phyloP scores from a whole-genome alignment of 345 rosid species.

The Odontarrhena argentea region DNA sequence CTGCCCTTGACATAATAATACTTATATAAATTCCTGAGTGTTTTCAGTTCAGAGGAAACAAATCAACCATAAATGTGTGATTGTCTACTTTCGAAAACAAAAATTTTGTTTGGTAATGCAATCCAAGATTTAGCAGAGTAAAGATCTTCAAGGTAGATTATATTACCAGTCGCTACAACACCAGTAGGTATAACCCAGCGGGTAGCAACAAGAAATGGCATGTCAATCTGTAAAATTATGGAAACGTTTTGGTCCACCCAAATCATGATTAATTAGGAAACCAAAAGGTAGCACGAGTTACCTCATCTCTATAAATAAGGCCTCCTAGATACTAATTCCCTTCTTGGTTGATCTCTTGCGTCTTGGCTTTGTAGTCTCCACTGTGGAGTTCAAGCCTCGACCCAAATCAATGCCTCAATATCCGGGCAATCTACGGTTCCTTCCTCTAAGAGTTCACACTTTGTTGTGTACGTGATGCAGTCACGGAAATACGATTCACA shows the following conservation, averaged over 20 bases:
- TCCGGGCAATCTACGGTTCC: conserved; percentile 74
- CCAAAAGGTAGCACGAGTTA: conserved; percentile 26
- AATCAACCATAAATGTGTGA: not conserved
- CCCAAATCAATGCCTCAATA: conserved; percentile 63
- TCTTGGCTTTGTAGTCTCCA: conserved; percentile 42
- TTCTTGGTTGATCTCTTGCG: conserved; percentile 46
- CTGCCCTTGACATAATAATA: not conserved
- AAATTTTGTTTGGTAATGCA: conserved; percentile 3
- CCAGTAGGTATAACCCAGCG: conserved; percentile 81
- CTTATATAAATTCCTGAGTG: not conserved
- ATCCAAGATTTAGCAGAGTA: not conserved
- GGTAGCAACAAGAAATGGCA: conserved; percentile 65
- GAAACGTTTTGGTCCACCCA: conserved; percentile 11
- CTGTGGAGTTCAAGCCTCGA: conserved; percentile 56
- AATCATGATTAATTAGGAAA: not conserved
- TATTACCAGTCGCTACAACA: conserved; percentile 66
- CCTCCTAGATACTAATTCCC: conserved; percentile 56
- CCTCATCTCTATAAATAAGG: conserved; percentile 74
- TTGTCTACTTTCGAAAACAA: not conserved
- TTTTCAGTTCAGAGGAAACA: not conserved
- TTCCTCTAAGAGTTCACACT: conserved; percentile 49
- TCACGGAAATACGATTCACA: no score
- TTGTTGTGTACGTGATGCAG: no score
- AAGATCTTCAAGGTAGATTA: not conserved
- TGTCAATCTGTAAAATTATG: conserved; percentile 59